phyloP scores from a whole-genome alignment of 495 filamentous ascomycete species.

The Talaromyces stipitatus region DNA sequence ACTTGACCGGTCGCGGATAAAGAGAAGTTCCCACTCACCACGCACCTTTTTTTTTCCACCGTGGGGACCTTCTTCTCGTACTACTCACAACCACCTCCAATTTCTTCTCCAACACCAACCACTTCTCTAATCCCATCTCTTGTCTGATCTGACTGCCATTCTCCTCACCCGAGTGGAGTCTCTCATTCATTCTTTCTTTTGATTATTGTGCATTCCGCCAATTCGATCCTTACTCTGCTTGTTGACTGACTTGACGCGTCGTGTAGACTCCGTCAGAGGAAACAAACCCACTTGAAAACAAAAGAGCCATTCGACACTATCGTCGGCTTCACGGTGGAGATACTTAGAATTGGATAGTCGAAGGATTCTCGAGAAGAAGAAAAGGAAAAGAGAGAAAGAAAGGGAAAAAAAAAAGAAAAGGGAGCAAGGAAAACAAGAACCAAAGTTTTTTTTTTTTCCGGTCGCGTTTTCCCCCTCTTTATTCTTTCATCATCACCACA shows the following conservation, averaged over 20 bases:
- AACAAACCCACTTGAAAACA: not conserved
- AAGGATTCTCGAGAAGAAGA: constrained; percentile 8
- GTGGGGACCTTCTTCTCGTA: constrained; percentile 4
- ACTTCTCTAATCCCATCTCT: constrained; percentile 16
- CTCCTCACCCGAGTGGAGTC: constrained; percentile 11
- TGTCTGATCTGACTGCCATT: constrained; percentile 4
- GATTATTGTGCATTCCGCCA: constrained; percentile 11
- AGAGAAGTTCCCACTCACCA: constrained; percentile 32
- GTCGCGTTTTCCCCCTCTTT: constrained; percentile 7
- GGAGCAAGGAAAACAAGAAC: constrained; percentile 7
- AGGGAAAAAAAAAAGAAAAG: not conserved
- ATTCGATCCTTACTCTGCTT: constrained; percentile 16
- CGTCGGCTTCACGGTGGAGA: constrained; percentile 9
- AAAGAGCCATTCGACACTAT: constrained; percentile 10
- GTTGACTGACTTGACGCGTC: constrained; percentile 19
- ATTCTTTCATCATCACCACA: constrained; percentile 14
- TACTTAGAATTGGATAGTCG: constrained; percentile 11
- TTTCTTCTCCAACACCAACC: constrained; percentile 7
- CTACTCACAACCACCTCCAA: constrained; percentile 3
- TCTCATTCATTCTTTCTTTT: constrained; percentile 14
- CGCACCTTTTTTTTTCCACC: constrained; percentile 6
- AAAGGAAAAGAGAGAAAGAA: no score
- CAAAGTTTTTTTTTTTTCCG: constrained; percentile 14
- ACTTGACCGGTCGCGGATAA: constrained; percentile 26
- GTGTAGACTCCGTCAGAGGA: not conserved